phyloP scores from a whole-genome alignment of 2,329 filamentous ascomycete species.

The Talaromyces sp. region DNA sequence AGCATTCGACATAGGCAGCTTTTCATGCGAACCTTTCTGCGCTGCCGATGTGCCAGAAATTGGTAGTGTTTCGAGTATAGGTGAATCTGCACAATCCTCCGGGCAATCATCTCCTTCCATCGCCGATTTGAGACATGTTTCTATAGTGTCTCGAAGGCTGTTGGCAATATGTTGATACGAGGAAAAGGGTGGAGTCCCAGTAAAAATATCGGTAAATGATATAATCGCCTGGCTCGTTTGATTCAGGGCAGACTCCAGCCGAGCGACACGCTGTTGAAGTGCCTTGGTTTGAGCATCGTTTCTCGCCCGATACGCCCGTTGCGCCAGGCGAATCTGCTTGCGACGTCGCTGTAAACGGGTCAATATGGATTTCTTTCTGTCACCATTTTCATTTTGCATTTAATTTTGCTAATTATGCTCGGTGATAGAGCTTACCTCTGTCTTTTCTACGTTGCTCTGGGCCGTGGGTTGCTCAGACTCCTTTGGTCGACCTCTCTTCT shows the following conservation, averaged over 20 bases:
- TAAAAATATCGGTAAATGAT: neutral
- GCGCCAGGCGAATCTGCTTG: neutral
- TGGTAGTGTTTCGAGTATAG: neutral
- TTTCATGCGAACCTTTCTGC: neutral
- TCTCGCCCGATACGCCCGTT: neutral
- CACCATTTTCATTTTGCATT: too few species aligned
- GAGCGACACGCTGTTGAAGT: neutral
- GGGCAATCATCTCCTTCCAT: neutral
- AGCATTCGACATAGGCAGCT: neutral
- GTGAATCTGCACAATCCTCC: neutral
- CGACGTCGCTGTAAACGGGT: neutral
- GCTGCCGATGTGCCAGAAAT: neutral
- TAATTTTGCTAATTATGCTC: too few species aligned
- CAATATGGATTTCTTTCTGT: neutral
- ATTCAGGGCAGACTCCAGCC: neutral
- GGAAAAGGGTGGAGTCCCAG: neutral
- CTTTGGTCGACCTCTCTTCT: neutral
- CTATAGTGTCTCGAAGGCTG: neutral
- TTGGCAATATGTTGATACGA: neutral
- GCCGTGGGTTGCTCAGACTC: neutral
- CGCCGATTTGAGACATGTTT: neutral
- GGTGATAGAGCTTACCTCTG: neutral
- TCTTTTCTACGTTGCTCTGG: neutral
- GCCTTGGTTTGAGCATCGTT: neutral
- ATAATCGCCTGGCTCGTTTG: neutral